Evolutionary conservation across 1,284 basidiomycete genomes (phyloP), one percentile per base, ranked within the genome.

Genomic region (Leccinum laetum): DNA sequence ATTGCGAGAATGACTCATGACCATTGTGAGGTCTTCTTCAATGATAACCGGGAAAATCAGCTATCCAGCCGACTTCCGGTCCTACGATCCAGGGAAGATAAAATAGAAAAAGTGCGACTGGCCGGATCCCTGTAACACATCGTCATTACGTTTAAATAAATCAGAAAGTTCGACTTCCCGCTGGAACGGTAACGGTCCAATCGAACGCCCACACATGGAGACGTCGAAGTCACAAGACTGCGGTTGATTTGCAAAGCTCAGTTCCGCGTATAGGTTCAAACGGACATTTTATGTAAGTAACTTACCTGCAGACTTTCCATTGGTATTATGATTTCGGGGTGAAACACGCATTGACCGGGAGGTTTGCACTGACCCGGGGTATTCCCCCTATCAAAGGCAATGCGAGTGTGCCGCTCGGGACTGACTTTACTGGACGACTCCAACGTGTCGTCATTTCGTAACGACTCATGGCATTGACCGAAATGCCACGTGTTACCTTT

Each of bases 401-500:
- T 49, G 49, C 18, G 21, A 21, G 24, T 3, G 49, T 49, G 46
- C 46, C 46, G n/a, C n/a, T 18, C n/a, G 6, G 29, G 18, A n/a
- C n/a, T 26, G 16, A 49, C 58, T 49, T 24, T 26, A 49, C 37
- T 39, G 37, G 13, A 18, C 11, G 14, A 18, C 7, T 35, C 44
- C 29, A 16, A 55, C 53, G 26, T 29, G 53, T 32, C 55, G 29
- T 56, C 16, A 56, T 29, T 16, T n/a, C 24, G 21, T 56, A 13
- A 53, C 18, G 11, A 14, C 32, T 35, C 32, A 26, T 32, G 10
- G 26, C 44, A 39, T 39, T 24, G 18, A 9, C 26, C 39, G 24
- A 21, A 55, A 44, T 14, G 32, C 37, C 29, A 53, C 29, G 56
- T 58, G 56, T 58, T 58, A 37, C 68, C 65, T 55, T 69, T 71